phyloP scores from a whole-genome alignment of 2,329 filamentous ascomycete genomes.

The Leptographium radiaticola region DNA sequence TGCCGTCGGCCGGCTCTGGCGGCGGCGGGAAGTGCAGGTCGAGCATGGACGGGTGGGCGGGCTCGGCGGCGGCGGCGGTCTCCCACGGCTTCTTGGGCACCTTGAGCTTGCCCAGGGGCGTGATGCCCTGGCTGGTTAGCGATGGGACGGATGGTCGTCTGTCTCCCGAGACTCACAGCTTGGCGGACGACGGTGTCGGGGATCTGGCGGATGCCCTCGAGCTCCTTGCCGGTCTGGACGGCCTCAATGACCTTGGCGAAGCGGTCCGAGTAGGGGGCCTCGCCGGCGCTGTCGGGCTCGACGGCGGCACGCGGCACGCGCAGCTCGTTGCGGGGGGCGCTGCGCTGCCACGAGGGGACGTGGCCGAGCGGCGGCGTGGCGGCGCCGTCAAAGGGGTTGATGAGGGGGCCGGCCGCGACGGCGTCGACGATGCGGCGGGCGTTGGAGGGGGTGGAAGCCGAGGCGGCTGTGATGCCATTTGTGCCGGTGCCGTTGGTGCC shows the following conservation, averaged over 20 bases:
- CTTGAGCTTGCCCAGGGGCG: constrained; percentile 32
- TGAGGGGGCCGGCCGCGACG: constrained; percentile 2
- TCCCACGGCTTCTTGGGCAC: constrained; percentile 66
- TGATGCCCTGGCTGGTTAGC: constrained; percentile 24
- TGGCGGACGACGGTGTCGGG: constrained; percentile 65
- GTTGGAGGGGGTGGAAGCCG: background rate
- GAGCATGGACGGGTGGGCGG: constrained; percentile 5
- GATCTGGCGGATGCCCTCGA: constrained; percentile 80
- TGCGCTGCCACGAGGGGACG: constrained; percentile 29
- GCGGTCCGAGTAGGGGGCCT: constrained; percentile 62
- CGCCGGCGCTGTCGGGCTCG: constrained; percentile 12
- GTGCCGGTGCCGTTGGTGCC: background rate
- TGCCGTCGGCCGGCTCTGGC: too few species aligned
- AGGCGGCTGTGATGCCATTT: too few species aligned
- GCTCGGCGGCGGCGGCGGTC: constrained; percentile 27
- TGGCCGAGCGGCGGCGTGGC: constrained; percentile 4
- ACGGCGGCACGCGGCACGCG: constrained; percentile 26
- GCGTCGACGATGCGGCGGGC: constrained; percentile 8
- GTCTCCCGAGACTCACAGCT: constrained; percentile 45
- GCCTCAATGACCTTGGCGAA: constrained; percentile 81
- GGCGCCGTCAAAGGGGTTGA: constrained; percentile 9
- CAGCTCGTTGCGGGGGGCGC: constrained; percentile 34
- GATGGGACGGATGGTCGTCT: background rate
- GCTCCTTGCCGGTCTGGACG: constrained; percentile 67
- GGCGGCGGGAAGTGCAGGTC: constrained; percentile 23